Conservation (phyloP, 352 stramenopile species). For the Peronospora destructor region DNA sequence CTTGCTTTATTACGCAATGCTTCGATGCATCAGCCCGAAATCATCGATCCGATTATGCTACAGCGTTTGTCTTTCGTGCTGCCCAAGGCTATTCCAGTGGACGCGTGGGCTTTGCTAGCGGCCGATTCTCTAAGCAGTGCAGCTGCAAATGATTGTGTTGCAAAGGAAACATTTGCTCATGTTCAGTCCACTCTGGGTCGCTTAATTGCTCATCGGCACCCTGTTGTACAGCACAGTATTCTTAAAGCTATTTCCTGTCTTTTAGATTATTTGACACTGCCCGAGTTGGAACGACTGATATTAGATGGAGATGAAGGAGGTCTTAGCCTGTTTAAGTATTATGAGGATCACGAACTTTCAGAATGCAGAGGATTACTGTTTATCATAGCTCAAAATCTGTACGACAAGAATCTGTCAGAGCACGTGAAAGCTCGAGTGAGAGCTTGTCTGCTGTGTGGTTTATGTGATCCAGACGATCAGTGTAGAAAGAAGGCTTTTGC, state of each 20-base stretch:
- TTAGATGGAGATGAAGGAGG: constrained; percentile 25
- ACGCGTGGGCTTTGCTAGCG: constrained; percentile 50
- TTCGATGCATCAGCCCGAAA: constrained; percentile 43
- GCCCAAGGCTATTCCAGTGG: constrained; percentile 45
- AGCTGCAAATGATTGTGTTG: constrained; percentile 32
- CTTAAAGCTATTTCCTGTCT: constrained; percentile 41
- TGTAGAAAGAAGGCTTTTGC: constrained; percentile 35
- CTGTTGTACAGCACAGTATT: constrained; percentile 36
- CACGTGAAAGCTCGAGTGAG: constrained; percentile 21
- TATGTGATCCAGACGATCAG: constrained; percentile 42
- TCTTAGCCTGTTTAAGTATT: constrained; percentile 35
- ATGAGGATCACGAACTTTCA: constrained; percentile 30
- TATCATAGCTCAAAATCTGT: constrained; percentile 33
- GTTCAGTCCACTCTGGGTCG: constrained; percentile 38
- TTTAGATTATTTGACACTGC: constrained; percentile 25
- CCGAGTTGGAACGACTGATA: constrained; percentile 27
- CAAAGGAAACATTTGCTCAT: constrained; percentile 42
- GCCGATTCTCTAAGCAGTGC: constrained; percentile 41
- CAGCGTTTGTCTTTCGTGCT: constrained; percentile 62
- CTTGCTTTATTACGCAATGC: constrained; percentile 54
- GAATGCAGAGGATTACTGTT: constrained; percentile 39
- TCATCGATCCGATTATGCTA: constrained; percentile 67
- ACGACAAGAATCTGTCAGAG: constrained; percentile 19
- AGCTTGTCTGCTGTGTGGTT: constrained; percentile 36
- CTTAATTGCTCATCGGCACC: constrained; percentile 49